Conservation (phyloP, 192 early-diverging fungal species). For the Coemansia sp. region DNA sequence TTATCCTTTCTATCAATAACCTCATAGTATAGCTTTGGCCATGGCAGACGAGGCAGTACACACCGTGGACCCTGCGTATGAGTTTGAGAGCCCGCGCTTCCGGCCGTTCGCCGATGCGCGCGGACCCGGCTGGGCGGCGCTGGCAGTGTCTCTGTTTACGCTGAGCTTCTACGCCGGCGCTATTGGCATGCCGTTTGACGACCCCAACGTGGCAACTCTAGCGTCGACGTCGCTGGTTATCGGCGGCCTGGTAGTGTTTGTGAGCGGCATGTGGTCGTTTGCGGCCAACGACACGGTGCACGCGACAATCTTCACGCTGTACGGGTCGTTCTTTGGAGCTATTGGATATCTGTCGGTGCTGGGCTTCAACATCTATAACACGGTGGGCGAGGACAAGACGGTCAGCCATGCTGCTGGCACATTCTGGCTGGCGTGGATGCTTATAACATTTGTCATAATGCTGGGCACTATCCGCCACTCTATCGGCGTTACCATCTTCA, state of each 20-base stretch:
- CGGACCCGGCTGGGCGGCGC: slow-evolving; percentile 51
- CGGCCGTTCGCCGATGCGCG: slow-evolving; percentile 51
- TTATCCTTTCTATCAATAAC: not conserved
- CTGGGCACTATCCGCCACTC: slow-evolving; percentile 64
- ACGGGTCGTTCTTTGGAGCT: slow-evolving; percentile 68
- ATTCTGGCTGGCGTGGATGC: slow-evolving; percentile 67
- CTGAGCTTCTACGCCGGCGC: slow-evolving; percentile 55
- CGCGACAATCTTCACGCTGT: slow-evolving; percentile 75
- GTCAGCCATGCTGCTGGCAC: slow-evolving; percentile 61
- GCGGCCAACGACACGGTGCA: slow-evolving; percentile 78
- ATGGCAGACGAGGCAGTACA: slow-evolving; percentile 34
- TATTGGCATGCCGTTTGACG: slow-evolving; percentile 53
- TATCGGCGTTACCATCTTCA: slow-evolving; percentile 61
- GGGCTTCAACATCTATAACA: slow-evolving; percentile 60
- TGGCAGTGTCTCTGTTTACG: slow-evolving; percentile 51
- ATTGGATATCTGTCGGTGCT: slow-evolving; percentile 52
- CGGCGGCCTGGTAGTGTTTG: slow-evolving; percentile 52
- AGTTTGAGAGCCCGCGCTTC: slow-evolving; percentile 34
- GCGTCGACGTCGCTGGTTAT: slow-evolving; percentile 51
- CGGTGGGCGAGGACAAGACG: slow-evolving; percentile 52
- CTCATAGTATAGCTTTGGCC: not conserved
- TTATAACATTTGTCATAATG: slow-evolving; percentile 68
- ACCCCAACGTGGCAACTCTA: slow-evolving; percentile 48
- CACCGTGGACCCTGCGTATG: slow-evolving; percentile 11
- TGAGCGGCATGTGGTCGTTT: slow-evolving; percentile 71